Base-by-base conservation (phyloP, 2,329 filamentous ascomycete species). In the Gaeumannomyces sp. region DNA sequence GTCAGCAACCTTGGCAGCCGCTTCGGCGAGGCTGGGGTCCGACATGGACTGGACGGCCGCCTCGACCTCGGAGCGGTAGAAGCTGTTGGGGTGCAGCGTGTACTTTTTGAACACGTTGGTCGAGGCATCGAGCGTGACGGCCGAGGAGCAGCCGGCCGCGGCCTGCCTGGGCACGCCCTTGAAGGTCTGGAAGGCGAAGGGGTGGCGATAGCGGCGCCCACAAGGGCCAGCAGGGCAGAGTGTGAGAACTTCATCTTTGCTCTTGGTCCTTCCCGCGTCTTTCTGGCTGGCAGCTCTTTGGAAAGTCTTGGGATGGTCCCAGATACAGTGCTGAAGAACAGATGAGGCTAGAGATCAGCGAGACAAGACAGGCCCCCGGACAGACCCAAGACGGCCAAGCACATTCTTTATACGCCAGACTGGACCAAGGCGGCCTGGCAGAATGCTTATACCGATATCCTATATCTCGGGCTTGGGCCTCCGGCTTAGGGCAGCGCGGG, bases 71-170 rank as follows among this genome's bases (percentile, higher is more conserved):
- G 66, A 63, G 50, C 75, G 73, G 73, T 76, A 76, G 72, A 72
- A 76, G 67, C 62, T 72, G 74, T 77, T 78, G 68, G 76, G 66
- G 68, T 78, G 76, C 62, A 79, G 75, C 57, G 69, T 77, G 73
- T 79, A 78, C 68, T 73, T 72, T 64, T 71, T 68, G 66, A 71
- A 79, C 58, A 76, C 69, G 69, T 79, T 79, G 68, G 72, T 75
- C 68, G 65, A 73, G 67, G 76, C 75, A 60, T 78, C 74, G 65
- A 79, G 73, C 64, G 69, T 72, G 66, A 78, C 76, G 65, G 75
- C 72, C 25, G 75, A 72, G 53, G 71, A 65, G 71, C 76, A 79
- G 50, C 68, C 75, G 8, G 70, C 66, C 7, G 69, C 66, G 28
- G 72, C 72, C 65, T 72, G 69, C 19, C 73, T 71, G 27, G 72